Base-by-base conservation (phyloP, 495 filamentous ascomycete species). In the Penicillium manginii region DNA sequence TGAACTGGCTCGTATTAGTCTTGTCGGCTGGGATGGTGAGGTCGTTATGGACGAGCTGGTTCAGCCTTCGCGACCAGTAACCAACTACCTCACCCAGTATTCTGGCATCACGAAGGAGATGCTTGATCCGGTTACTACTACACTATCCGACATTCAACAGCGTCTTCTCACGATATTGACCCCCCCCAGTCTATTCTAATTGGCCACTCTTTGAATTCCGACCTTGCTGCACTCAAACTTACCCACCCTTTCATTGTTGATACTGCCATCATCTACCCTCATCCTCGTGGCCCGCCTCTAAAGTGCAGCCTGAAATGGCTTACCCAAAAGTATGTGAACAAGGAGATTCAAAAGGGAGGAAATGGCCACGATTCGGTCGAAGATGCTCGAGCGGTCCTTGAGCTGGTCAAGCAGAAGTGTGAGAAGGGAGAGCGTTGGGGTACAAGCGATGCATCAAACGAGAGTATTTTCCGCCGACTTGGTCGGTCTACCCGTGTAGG, bases 241-340 rank as follows among this genome's bases (percentile, higher is more conserved):
- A 89, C 91, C 1, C 94, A 98, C 65, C 94, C 94, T 0, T 93
- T 91, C 73, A 89, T 97, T 63, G 83, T 98, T 64, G 94, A 98
- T 73, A 97, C 93, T 1, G 81, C 88, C 8, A 75, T 96, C 52
- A 80, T 97, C 52, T 98, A 88, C 70, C 92, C 92, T 0, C 92
- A 96, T 60, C 82, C 88, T 0, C 86, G 87, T 33, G 90, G 90
- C 2, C 84, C 88, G 9, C 89, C 90, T 3, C 75, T 90, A 22
- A 88, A 88, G 58, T 85, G 83, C 35, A 88, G 90, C 6, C 79
- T 98, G 9, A 97, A 93, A 69, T 96, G 82, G 74, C 85, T 98
- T 1, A 81, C 88, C 0, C 85, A 91, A 50, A 90, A 88, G 62
- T 90, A 92, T 60, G 83, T 97, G 32, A 80, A 77, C 55, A 89